phyloP scores from a whole-genome alignment of 2,329 filamentous ascomycete species.

The Verticillium zaregamsianum region DNA sequence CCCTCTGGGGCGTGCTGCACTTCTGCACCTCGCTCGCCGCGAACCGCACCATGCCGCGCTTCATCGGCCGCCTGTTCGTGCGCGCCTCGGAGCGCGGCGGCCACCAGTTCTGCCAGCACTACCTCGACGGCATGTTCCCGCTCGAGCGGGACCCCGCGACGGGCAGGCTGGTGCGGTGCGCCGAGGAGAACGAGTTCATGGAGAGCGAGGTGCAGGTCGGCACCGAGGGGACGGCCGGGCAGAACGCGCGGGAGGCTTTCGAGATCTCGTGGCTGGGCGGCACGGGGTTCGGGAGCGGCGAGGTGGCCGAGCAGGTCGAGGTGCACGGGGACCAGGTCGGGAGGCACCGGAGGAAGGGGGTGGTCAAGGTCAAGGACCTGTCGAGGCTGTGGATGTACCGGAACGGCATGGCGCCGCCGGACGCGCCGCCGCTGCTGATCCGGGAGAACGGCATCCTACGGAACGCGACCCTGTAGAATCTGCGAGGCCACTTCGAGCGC shows the following conservation, averaged over 20 bases:
- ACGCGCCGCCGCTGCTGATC: constrained; percentile 30
- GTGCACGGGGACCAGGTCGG: constrained; percentile 25
- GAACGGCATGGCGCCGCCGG: constrained; percentile 51
- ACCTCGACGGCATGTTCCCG: constrained; percentile 59
- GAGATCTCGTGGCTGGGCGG: constrained; percentile 43
- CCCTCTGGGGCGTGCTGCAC: constrained; percentile 69
- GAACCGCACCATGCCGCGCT: constrained; percentile 48
- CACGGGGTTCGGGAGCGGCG: constrained; percentile 29
- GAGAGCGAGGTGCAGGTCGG: constrained; percentile 48
- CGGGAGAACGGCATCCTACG: constrained; percentile 32
- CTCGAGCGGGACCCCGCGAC: constrained; percentile 37
- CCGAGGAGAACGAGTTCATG: constrained; percentile 56
- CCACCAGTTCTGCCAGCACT: constrained; percentile 58
- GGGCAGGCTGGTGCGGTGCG: constrained; percentile 36
- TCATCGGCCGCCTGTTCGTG: constrained; percentile 56
- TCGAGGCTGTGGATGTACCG: constrained; percentile 60
- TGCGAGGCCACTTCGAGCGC: not conserved
- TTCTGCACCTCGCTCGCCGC: constrained; percentile 35
- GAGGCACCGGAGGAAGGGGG: constrained; percentile 20
- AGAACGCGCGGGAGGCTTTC: constrained; percentile 41
- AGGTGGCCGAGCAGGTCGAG: constrained; percentile 29
- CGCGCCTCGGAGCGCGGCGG: constrained; percentile 33
- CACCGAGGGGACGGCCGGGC: constrained; percentile 36
- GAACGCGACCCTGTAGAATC: constrained; percentile 18
- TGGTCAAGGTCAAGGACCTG: constrained; percentile 54